phyloP scores from a whole-genome alignment of 148 eudicot species.

The Heliosperma pusillum region DNA sequence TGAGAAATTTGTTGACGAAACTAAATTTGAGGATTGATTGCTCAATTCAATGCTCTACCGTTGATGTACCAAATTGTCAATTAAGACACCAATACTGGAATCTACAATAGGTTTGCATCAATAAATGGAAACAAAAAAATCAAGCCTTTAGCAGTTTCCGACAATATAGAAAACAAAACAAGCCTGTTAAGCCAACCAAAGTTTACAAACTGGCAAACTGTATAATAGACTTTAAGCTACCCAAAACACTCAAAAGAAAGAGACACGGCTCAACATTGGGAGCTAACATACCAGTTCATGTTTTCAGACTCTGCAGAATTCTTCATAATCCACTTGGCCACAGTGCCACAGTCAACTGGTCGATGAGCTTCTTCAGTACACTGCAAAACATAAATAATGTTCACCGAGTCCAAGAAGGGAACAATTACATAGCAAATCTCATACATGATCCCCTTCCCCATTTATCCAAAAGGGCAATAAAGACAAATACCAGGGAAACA shows the following conservation, averaged over 20 bases:
- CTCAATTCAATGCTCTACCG: neutral
- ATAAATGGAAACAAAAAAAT: too few species aligned
- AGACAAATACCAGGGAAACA: neutral
- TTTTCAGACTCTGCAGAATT: conserved; percentile 89
- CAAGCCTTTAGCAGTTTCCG: neutral
- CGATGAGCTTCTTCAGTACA: conserved; percentile 92
- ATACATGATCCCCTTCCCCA: neutral
- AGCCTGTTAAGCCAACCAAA: conserved; percentile 1
- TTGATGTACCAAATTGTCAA: neutral
- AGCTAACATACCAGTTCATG: conserved; percentile 65
- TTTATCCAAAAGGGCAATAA: neutral
- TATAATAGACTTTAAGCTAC: neutral
- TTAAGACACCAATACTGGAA: neutral
- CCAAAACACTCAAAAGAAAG: neutral
- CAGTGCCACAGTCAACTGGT: conserved; percentile 88
- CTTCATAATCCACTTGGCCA: conserved; percentile 79
- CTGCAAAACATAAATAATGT: conserved; percentile 29
- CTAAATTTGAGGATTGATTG: neutral
- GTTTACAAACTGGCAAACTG: too few species aligned
- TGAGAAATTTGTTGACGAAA: neutral
- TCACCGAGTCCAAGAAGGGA: neutral
- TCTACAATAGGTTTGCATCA: neutral
- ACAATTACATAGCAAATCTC: neutral
- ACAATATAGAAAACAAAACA: neutral
- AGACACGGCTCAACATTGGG: neutral